Percentiles rank a stretch among this genome's conserved stretches.
phyloP scores from a whole-genome alignment of 2,329 filamentous ascomycete species.

The Penicillium sp. region DNA sequence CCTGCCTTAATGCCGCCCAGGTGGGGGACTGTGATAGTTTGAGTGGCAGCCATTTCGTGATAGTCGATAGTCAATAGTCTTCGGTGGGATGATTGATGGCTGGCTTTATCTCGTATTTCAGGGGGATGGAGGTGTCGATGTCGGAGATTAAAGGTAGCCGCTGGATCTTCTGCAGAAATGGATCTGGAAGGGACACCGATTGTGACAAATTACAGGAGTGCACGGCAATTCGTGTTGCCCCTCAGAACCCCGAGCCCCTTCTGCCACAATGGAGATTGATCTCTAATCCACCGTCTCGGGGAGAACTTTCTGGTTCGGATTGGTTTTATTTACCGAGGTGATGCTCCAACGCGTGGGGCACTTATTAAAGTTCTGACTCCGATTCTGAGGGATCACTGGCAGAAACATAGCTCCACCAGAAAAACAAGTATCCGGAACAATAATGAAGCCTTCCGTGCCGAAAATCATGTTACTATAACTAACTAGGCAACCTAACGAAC shows the following conservation, averaged over 20 bases:
- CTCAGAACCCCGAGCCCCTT: no score
- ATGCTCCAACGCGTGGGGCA: neutral
- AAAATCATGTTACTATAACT: no score
- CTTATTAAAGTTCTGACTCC: neutral
- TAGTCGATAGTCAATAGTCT: neutral
- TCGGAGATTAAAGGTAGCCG: neutral
- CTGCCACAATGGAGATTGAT: neutral
- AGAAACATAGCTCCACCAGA: no score
- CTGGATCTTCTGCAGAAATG: no score
- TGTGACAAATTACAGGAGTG: no score
- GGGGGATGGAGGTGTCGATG: neutral
- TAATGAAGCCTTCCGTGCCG: neutral
- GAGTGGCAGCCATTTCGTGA: slow-evolving; percentile 17
- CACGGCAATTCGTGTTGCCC: no score
- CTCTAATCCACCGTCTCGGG: neutral
- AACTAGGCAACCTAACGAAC: no score
- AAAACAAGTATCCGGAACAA: neutral
- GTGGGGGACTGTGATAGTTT: slow-evolving; percentile 44
- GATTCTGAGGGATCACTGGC: no score
- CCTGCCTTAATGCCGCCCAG: slow-evolving; percentile 48
- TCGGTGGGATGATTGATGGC: neutral
- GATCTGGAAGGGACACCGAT: no score
- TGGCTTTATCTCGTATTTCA: neutral
- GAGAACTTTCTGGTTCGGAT: neutral
- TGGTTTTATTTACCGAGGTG: neutral